A percentile compares a stretch with the other conserved stretches of the same genome.
phyloP scores from a whole-genome alignment of 2,329 filamentous ascomycete species.

The Berkeleyomyces rouxiae region DNA sequence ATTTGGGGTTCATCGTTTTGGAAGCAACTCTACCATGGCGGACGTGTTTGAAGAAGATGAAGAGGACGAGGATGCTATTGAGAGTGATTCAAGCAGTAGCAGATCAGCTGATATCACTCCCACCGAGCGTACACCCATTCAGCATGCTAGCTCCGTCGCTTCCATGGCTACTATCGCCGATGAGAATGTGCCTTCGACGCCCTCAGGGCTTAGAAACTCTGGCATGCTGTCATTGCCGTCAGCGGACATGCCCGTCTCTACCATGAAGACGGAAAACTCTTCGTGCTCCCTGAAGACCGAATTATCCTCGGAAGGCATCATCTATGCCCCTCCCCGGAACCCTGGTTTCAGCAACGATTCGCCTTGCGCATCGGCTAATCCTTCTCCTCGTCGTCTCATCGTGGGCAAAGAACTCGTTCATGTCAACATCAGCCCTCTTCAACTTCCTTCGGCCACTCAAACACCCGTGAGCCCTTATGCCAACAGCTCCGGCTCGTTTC shows the following conservation, averaged over 20 bases:
- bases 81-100: conserved; percentile 12
- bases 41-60: conserved; percentile 73
- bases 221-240: conserved; percentile 7
- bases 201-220: conserved; percentile 8
- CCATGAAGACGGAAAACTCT: conserved; percentile 32
- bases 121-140: conserved; percentile 9
- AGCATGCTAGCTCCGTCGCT: conserved; percentile 9
- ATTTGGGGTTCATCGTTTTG: conserved; percentile 43
- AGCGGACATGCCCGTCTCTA: background rate
- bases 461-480: conserved; percentile 48
- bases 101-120: conserved; percentile 12
- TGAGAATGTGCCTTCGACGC: conserved; percentile 13
- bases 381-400: conserved; percentile 28
- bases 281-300: conserved; percentile 28
- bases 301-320: conserved; percentile 26
- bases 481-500: conserved; percentile 44
- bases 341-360: conserved; percentile 16
- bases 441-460: conserved; percentile 27
- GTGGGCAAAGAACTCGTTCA: conserved; percentile 31
- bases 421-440: conserved; percentile 33
- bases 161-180: conserved; percentile 12
- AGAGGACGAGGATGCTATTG: conserved; percentile 26
- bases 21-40: conserved; percentile 58
- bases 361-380: conserved; percentile 25
- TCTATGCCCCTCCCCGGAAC: conserved; percentile 22